Conservation (phyloP, 1,284 basidiomycete genomes). For the Peniophora sp. region DNA sequence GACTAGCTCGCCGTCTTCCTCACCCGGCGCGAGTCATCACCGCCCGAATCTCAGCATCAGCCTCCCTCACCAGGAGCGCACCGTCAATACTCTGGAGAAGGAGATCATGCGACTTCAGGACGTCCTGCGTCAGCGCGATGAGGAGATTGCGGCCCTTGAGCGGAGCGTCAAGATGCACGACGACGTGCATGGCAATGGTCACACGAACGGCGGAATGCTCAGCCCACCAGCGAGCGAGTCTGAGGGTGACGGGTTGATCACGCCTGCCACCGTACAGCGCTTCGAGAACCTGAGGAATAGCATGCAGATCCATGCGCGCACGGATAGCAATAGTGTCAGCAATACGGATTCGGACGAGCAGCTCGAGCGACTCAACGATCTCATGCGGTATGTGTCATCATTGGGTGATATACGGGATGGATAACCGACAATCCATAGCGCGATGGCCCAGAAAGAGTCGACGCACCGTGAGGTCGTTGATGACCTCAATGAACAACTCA, state of each 20-base stretch:
- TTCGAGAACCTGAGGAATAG: conserved; percentile 64
- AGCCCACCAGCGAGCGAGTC: conserved; percentile 19
- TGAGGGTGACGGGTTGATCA: conserved; percentile 28
- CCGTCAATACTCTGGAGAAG: conserved; percentile 79
- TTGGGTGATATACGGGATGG: neutral
- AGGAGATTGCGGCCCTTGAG: conserved; percentile 77
- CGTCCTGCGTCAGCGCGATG: conserved; percentile 80
- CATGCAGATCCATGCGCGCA: conserved; percentile 29
- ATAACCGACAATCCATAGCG: conserved; percentile 34
- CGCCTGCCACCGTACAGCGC: conserved; percentile 60
- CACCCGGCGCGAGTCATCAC: conserved; percentile 6
- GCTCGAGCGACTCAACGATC: conserved; percentile 70
- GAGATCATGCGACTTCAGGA: conserved; percentile 90
- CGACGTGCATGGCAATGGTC: conserved; percentile 11
- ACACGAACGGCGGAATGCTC: conserved; percentile 10
- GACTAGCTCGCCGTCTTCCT: conserved; percentile 32
- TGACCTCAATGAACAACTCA: conserved; percentile 58
- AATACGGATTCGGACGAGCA: conserved; percentile 56
- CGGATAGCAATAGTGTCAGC: conserved; percentile 16
- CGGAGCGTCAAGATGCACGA: conserved; percentile 38
- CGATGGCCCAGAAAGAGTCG: conserved; percentile 93
- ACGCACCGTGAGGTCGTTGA: conserved; percentile 73
- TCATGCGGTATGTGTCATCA: conserved; percentile 64
- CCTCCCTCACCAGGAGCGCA: conserved; percentile 54
- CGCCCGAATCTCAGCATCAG: conserved; percentile 60